These are phyloP conservation scores for Phenoliferia sp. DNA, from an alignment of 1,284 basidiomycete species.

Conservation along the genomic window DNA sequence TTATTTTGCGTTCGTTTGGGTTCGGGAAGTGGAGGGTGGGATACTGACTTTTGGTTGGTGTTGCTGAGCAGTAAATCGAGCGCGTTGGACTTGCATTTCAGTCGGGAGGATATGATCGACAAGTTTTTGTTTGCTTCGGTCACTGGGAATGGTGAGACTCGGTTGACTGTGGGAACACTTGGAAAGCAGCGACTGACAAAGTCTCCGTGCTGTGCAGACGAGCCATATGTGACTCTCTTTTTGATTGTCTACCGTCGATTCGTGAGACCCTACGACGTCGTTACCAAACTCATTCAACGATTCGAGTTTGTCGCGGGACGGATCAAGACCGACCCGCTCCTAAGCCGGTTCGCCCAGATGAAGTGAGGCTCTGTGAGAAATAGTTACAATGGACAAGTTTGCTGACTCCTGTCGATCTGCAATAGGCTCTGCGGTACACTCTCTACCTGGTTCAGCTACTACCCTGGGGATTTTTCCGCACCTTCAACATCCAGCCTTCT, in stretches of 20 bases:
- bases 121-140: constrained; percentile 40
- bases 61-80: constrained; percentile 2
- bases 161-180: neutral
- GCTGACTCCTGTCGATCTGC: neutral
- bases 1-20: neutral
- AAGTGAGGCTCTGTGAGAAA: constrained; percentile 21
- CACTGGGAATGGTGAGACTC: constrained; percentile 36
- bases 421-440: constrained; percentile 36
- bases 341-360: constrained; percentile 38
- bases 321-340: constrained; percentile 32
- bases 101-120: constrained; percentile 36
- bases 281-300: constrained; percentile 35
- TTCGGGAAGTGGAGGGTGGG: neutral
- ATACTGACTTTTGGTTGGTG: neutral
- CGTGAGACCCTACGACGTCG: constrained; percentile 36
- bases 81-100: constrained; percentile 35
- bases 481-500: constrained; percentile 21
- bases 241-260: constrained; percentile 39
- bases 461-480: constrained; percentile 37
- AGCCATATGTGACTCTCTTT: constrained; percentile 37
- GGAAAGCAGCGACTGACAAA: neutral
- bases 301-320: constrained; percentile 34
- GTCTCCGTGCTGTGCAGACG: constrained; percentile 24
- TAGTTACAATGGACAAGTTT: neutral
- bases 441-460: constrained; percentile 35